Percentiles rank a stretch among this genome's conserved stretches.
phyloP scores from a whole-genome alignment of 2,329 filamentous ascomycete species.

The Fusarium dimerum region DNA sequence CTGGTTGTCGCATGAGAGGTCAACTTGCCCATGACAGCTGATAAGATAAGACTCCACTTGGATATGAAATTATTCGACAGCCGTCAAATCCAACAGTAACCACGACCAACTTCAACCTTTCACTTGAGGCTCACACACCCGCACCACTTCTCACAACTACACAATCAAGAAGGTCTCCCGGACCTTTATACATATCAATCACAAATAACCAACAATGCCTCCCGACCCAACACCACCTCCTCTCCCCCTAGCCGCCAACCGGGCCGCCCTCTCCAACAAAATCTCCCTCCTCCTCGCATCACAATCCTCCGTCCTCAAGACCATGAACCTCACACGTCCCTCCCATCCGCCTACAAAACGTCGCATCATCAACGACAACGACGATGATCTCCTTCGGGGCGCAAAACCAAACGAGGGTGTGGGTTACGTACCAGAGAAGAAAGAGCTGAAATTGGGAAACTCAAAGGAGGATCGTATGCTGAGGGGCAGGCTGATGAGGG shows the following conservation, averaged over 20 bases:
- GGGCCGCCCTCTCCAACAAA: conserved; percentile 42
- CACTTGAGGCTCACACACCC: neutral
- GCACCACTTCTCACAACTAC: neutral
- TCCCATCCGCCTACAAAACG: conserved; percentile 7
- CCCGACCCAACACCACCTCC: conserved; percentile 24
- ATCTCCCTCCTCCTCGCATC: conserved; percentile 42
- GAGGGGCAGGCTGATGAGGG: conserved; percentile 33
- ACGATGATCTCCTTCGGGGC: conserved; percentile 28
- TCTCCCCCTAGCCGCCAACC: conserved; percentile 40
- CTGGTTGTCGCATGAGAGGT: too few relatives aligned
- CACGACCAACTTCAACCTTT: too few relatives aligned
- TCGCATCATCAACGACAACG: conserved; percentile 16
- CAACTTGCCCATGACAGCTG: too few relatives aligned
- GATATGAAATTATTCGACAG: too few relatives aligned
- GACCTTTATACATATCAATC: neutral
- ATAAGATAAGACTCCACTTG: too few relatives aligned
- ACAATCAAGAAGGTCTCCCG: neutral
- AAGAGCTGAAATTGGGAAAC: conserved; percentile 24
- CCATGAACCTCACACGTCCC: conserved; percentile 29
- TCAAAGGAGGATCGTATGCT: conserved; percentile 33
- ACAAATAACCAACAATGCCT: conserved; percentile 18
- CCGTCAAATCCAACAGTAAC: too few relatives aligned
- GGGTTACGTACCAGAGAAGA: conserved; percentile 38
- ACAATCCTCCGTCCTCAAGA: conserved; percentile 36
- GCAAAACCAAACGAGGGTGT: conserved; percentile 41